Evolutionary conservation across 164 flowering plant species (phyloP).

Genomic region (Cinnamomum micranthum): DNA sequence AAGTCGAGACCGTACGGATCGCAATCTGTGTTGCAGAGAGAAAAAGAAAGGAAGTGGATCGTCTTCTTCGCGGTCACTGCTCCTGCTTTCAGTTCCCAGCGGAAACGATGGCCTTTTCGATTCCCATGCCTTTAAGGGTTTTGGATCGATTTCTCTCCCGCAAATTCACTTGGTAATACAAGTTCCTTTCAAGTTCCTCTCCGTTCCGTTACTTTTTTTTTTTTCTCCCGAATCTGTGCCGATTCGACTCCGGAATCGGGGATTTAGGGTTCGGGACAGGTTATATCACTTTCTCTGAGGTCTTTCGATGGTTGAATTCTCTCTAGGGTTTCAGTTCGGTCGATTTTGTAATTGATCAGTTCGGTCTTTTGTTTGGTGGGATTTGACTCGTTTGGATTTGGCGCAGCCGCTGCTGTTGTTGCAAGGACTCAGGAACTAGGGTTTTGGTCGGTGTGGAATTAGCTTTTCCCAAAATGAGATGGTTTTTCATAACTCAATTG

Average conservation of each 20-base stretch:
- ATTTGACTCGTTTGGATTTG: background rate
- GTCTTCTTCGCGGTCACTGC: background rate
- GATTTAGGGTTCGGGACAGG: background rate
- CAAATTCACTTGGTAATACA: conserved; percentile 9
- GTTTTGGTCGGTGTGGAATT: background rate
- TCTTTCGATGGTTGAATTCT: background rate
- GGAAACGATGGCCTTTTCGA: conserved; percentile 16
- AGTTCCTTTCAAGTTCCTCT: background rate
- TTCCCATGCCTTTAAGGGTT: conserved; percentile 8
- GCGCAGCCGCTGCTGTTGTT: background rate
- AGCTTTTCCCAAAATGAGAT: background rate
- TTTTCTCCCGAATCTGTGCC: background rate
- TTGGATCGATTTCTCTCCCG: background rate
- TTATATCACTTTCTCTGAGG: background rate
- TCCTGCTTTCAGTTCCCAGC: background rate
- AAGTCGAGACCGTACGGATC: background rate
- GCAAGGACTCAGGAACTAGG: background rate
- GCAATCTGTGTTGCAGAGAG: background rate
- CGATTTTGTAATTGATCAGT: background rate
- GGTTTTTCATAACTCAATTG: background rate
- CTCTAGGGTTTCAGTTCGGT: background rate
- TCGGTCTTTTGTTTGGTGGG: background rate
- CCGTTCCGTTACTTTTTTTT: background rate
- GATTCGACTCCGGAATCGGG: background rate
- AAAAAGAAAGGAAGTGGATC: background rate